Base-by-base conservation (phyloP, 768 basidiomycete genomes). In the Rubroboletus pulcherrimus region DNA sequence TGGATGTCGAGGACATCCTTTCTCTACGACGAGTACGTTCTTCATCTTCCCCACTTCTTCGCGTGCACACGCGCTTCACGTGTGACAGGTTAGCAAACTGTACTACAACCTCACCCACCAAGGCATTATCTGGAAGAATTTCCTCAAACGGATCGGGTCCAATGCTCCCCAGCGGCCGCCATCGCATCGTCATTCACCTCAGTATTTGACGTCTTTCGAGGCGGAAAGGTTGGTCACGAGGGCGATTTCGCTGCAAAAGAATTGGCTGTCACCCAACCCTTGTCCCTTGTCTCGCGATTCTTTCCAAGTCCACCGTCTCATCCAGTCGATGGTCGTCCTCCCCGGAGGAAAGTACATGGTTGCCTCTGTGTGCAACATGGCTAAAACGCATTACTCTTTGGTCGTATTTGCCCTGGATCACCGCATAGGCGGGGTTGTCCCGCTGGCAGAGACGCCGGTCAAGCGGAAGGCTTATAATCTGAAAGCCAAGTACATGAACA, bases 331-430 rank as follows among this genome's bases (percentile, higher is more conserved):
- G 75, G 77, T 74, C 39, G 66, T 86, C 30, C 75, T 87, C 9
- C 82, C 86, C 7, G 87, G 86, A 1, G 86, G 87, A 19, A 85
- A 83, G 60, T 85, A 84, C 58, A 78, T 88, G 58, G 71, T 87
- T 35, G 82, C 84, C 1, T 87, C 85, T 10, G 78, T 81, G 5
- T 74, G 72, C 58, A 80, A 84, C 62, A 59, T 62, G 4, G 66
- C 67, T 12, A 73, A 71, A 50, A 73, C 71, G 34, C 74, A 75
- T 37, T 85, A 80, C 63, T 79, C 75, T 42, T 65, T 89, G 30
- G 67, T 76, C 12, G 68, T 88, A 1, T 87, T 77, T 57, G 74
- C 75, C 19, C 71, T 88, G 54, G 86, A 88, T 65, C 78, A 85
- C 55, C 77, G 65, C 34, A 71, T 52, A 40, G 57, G 79, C 72